These are phyloP conservation scores for Echites panduratus DNA, from an alignment of 257 asterid genomes.

Conservation along the genomic window DNA sequence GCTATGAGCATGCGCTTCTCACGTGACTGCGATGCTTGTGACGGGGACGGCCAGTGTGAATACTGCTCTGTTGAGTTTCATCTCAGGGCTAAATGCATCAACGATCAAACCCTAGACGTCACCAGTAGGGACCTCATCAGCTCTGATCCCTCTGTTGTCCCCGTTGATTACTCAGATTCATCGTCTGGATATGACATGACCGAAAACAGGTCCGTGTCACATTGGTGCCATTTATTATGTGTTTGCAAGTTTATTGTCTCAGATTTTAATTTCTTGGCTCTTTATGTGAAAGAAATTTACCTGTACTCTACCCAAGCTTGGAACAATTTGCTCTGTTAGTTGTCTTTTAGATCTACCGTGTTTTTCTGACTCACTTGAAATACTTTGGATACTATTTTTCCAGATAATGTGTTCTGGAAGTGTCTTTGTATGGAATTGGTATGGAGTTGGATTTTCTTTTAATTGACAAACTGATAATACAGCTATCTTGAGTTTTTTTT, in stretches of 20 bases:
- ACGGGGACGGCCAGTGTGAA: slow-evolving; percentile 97
- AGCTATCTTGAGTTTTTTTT: neutral
- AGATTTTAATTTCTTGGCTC: neutral
- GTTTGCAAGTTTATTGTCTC: neutral
- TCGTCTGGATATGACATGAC: slow-evolving; percentile 28
- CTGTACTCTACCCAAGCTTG: neutral
- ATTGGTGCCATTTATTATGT: neutral
- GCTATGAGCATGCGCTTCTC: slow-evolving; percentile 98
- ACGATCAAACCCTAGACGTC: slow-evolving; percentile 83
- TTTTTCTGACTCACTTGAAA: neutral
- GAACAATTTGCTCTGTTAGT: neutral
- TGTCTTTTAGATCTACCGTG: neutral
- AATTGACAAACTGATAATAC: neutral
- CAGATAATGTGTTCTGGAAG: neutral
- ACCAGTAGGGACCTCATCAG: slow-evolving; percentile 83
- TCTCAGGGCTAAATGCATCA: slow-evolving; percentile 63
- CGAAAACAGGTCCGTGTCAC: slow-evolving; percentile 14
- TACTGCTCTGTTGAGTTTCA: slow-evolving; percentile 94
- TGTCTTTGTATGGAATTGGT: neutral
- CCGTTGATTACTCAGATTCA: slow-evolving; percentile 71
- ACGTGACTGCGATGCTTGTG: slow-evolving; percentile 97
- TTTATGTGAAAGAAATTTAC: neutral
- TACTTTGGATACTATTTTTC: neutral
- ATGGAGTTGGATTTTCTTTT: neutral
- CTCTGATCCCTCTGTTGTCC: slow-evolving; percentile 84